These are phyloP conservation scores for Verbena officinalis DNA, from an alignment of 257 asterid species.

Conservation along the genomic window DNA sequence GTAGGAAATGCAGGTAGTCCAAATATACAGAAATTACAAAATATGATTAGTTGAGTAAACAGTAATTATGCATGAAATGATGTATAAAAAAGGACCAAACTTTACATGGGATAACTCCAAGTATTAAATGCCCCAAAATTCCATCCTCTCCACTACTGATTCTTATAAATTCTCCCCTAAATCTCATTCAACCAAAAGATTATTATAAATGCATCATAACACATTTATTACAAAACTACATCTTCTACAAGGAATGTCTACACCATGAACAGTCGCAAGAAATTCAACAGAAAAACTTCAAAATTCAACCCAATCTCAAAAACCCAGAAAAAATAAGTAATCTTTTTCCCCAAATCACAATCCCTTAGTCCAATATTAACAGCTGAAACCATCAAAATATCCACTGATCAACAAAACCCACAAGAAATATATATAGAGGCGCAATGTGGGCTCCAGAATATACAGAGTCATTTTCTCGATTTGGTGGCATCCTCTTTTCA, in stretches of 20 bases:
- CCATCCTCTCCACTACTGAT: slow-evolving; percentile 1
- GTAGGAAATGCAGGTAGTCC: too few species aligned
- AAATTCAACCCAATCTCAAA: not conserved
- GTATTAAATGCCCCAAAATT: slow-evolving; percentile 1
- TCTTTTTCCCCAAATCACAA: slow-evolving; percentile 25
- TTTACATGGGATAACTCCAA: not conserved
- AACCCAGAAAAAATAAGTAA: slow-evolving; percentile 5
- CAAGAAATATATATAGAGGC: slow-evolving; percentile 37
- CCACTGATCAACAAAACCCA: slow-evolving; percentile 19
- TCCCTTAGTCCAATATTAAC: slow-evolving; percentile 19
- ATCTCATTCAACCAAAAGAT: slow-evolving; percentile 25
- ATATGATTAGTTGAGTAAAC: too few species aligned
- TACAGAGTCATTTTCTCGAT: slow-evolving; percentile 38
- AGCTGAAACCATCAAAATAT: slow-evolving; percentile 17
- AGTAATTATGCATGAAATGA: too few species aligned
- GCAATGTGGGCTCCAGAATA: slow-evolving; percentile 31
- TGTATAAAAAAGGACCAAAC: too few species aligned
- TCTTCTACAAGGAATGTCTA: slow-evolving; percentile 1
- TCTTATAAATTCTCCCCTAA: not conserved
- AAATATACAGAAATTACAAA: too few species aligned
- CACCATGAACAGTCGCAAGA: not conserved
- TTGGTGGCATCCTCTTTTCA: slow-evolving; percentile 38
- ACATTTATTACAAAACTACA: not conserved
- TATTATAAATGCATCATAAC: slow-evolving; percentile 7
- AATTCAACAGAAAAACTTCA: not conserved